Evolutionary conservation across 169 alveolate species (phyloP), one percentile per base, ranked within the genome.

Genomic region (Plasmodium gallinaceum): DNA sequence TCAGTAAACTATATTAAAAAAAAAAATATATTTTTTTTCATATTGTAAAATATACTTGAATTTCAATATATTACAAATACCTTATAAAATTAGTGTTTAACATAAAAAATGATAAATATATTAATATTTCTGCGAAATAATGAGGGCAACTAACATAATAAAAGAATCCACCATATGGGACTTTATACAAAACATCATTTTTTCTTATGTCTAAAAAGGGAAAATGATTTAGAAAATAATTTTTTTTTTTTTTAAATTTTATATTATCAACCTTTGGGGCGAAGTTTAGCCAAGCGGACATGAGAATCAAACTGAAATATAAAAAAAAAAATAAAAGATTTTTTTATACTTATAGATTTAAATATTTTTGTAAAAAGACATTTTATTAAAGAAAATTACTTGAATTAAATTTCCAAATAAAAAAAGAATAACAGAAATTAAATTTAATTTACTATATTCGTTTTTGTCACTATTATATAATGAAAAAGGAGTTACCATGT

Each of bases 91-190:
- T 61, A 16, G 72, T 72, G 54, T 88, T 73, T 22, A 72, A 57
- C 5, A 94, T 65, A 39, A 78, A 73, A 46, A 95, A 92, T 42
- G 94, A 88, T 24, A 93, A 62, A 73, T 95, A 95, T n/a, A 93
- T 87, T 18, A 94, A 54, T 24, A 92, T 88, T 88, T 95, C 97
- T 9, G 95, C 92, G 39, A 94, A 88, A 91, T 95, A 95, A 88
- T 95, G 97, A 3, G 97, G 97, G 65, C 97, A 95, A 78, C 94
- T 66, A 46, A 94, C 83, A 72, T 72, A 92, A 73, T 93, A 74
- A 68, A 95, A 95, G 46, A 92, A 92, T 64, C 95, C 95, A 5
- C 95, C 96, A 68, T 88, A 88, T 6, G 97, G 97, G 10, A 95
- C 91, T 45, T 88, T 72, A 88, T 95, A 95, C 6, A 86, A 75